Evolutionary conservation across 2,329 filamentous ascomycete species (phyloP), one percentile per base, ranked within the genome.

Genomic region (Pseudogymnoascus sp.): DNA sequence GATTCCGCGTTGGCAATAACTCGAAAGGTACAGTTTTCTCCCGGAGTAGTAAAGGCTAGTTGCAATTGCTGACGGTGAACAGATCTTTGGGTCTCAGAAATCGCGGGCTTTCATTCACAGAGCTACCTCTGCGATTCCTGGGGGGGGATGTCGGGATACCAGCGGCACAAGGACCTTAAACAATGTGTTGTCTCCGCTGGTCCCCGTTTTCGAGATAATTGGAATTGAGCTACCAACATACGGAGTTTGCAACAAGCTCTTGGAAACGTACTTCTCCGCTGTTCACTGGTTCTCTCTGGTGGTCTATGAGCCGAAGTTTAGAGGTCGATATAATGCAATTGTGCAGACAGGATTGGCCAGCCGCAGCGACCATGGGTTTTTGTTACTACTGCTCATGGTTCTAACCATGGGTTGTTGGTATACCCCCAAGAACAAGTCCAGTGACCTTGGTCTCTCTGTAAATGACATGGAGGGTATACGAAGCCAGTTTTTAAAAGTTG

Each of bases 221-320:
- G 70, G 70, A 3, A 66, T 66, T 42, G 56, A 68, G 5, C 62
- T 78, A 12, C 76, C 76, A 5, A 44, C 71, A 1, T 64, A 67
- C 8, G 65, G 72, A 1, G 44, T 72, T 5, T 70, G 75, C 44
- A 65, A 70, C n/a, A 63, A 69, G 16, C 68, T 78, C 1, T 59
- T 79, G 8, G 75, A 78, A 62, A 72, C 75, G 16, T 79, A 78
- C 59, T 76, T 78, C 61, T 70, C 74, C 59, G 67, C 75, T 1
- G 73, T 79, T 14, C 76, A 78, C 67, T 79, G 77, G 77, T 78
- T 79, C 62, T 78, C 76, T 14, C 69, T 79, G 3, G 75, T 76
- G 0, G 70, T 79, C 16, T 76, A 75, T 62, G 76, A 78, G 61
- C 76, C 76, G 1, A 75, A 70, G 25, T 77, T 79, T 56, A 74